Evolutionary conservation across 1,139 yeast species (phyloP), one percentile per base, ranked within the genome.

Genomic region (Taphrina betulina): DNA sequence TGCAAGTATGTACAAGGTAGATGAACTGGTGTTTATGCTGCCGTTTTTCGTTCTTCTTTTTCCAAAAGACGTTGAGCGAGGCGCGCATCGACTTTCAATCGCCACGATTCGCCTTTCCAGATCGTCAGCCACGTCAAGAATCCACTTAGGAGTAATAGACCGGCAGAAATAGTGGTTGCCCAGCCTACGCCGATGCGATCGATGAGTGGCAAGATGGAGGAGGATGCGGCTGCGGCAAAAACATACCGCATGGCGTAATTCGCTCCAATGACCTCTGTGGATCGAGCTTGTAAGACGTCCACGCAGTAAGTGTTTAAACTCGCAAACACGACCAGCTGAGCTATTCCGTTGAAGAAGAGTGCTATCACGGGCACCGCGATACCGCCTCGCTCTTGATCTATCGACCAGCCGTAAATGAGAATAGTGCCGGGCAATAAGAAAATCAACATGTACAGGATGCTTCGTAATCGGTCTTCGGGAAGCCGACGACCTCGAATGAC

Each of bases 271-370:
- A 78, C 81, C 62, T 77, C 81, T 17, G 82, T 80, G 29, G 73
- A 73, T 37, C 78, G 63, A 44, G 75, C 72, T 1, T 82, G 81
- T 74, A 78, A 71, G 1, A 78, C 74, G 63, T 79, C 83, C 12
- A 78, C 78, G 65, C 82, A 78, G 62, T 79, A 79, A 5, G 81
- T 73, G 62, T 79, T 79, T 22, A 76, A 64, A 17, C 78, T 72
- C 1, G 82, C 80, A 61, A 77, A 79, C 8, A 73, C 66, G 33
- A 75, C 68, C 0, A 81, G 76, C 64, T 79, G 82, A 0, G 76
- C 76, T 20, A 77, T 60, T 0, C 80, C 82, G 37, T 72, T 70
- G 24, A 74, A 28, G 59, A 78, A 78, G 72, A 78, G 67, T 59
- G 73, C 69, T 3, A 78, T 69, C 7, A 78, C 71, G 1, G 82